These are phyloP conservation scores for Globisporangium mamillatum DNA, from an alignment of 352 stramenopile species.

Conservation along the genomic window DNA sequence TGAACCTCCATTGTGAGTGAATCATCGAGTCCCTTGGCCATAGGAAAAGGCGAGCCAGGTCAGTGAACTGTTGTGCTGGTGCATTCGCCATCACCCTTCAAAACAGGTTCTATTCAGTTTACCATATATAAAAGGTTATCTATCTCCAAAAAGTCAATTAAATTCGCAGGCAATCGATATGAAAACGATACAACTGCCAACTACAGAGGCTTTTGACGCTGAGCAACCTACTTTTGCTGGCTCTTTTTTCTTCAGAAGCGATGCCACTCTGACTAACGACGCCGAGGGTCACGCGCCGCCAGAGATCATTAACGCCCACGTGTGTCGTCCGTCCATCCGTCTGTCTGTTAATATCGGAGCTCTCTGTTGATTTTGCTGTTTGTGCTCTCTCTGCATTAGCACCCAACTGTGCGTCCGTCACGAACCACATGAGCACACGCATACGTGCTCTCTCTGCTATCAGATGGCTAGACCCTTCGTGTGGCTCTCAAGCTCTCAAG, in stretches of 20 bases:
- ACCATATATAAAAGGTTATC: background rate
- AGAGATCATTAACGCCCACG: background rate
- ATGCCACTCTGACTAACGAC: constrained; percentile 8
- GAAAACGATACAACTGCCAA: background rate
- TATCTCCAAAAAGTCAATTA: background rate
- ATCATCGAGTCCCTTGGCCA: background rate
- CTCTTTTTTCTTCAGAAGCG: constrained; percentile 2
- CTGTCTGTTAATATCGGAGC: background rate
- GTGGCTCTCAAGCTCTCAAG: background rate
- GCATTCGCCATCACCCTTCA: background rate
- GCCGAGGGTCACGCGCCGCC: no score
- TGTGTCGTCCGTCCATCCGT: background rate
- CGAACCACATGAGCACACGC: background rate
- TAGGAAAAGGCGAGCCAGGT: constrained; percentile 2
- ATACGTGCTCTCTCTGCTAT: background rate
- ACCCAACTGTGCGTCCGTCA: background rate
- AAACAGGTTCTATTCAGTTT: background rate
- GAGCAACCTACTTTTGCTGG: background rate
- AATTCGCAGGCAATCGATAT: background rate
- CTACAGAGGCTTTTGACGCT: background rate
- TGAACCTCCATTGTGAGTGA: background rate
- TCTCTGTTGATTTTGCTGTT: background rate
- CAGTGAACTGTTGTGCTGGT: background rate
- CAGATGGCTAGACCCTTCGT: background rate
- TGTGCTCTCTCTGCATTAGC: background rate